Evolutionary conservation across 176 grass and related monocot species (phyloP).

Genomic region (Pharus latifolius): DNA sequence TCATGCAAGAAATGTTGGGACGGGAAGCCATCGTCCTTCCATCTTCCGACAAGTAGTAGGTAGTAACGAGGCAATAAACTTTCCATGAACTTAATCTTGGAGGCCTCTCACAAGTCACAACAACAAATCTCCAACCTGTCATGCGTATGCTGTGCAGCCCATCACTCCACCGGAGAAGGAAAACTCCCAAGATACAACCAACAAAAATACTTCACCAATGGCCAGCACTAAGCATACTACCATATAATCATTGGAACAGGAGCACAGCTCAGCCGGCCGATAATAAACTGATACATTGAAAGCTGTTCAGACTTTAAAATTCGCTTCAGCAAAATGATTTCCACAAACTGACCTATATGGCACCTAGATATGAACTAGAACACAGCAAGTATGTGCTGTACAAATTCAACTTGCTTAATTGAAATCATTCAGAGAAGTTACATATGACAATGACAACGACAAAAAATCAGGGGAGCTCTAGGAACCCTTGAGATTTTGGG

Average conservation of each 20-base stretch:
- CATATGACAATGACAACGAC: constrained; percentile 26
- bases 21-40: too few relatives aligned
- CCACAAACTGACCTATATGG: neutral
- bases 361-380: neutral
- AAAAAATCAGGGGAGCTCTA: constrained; percentile 80
- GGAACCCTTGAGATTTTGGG: constrained; percentile 65
- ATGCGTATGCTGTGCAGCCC: neutral
- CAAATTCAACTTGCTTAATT: constrained; percentile 75
- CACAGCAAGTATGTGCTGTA: constrained; percentile 42
- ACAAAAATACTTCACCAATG: too few relatives aligned
- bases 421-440: constrained; percentile 35
- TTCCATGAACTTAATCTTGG: neutral
- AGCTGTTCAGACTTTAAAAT: neutral
- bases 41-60: too few relatives aligned
- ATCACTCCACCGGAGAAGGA: too few relatives aligned
- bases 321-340: neutral
- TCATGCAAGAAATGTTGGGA: constrained; percentile 6
- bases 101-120: neutral
- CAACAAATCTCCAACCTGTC: neutral
- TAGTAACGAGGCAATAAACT: too few relatives aligned
- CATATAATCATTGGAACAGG: neutral
- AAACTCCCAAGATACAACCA: too few relatives aligned
- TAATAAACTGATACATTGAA: neutral
- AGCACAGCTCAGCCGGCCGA: neutral
- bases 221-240: too few relatives aligned